Evolutionary conservation across 257 asterid species (phyloP), one percentile per base, ranked within the genome.

Genomic region (Datura wrightii): DNA sequence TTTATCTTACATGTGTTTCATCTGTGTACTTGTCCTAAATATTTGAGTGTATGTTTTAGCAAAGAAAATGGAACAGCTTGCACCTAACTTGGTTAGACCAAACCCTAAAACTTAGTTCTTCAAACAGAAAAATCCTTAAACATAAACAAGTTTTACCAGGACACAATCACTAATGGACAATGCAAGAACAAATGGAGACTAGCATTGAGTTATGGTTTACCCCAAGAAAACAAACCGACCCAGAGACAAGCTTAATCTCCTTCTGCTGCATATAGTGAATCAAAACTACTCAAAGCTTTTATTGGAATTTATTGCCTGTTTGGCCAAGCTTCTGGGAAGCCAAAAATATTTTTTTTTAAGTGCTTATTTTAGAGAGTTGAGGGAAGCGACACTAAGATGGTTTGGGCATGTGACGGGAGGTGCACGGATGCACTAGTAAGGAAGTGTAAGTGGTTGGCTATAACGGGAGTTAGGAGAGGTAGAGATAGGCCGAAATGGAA

Each of bases 1-100:
- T 24, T 34, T 74, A 50, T 50, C 41, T 50, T 5, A 24, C 60
- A 6, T 9, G 10, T 74, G 41, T 24, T 74, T 74, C 80, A 48
- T 74, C 80, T 74, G 60, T 8, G 15, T 48, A 74, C 56, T 72
- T 74, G 14, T 74, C 81, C 44, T 74, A 74, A 74, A 74, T 8
- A 13, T 24, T 24, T 19, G 50, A 74, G 60, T 74, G 44, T 24
- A 74, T 36, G 56, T 74, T 72, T 44, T 11, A 13, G 41, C 44
- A 2, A 74, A 24, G 60, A 24, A 74, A 48, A 24, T 46, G 81
- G 42, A 74, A 74, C 44, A 74, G 60, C 42, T n/a, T 24, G 60
- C 44, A 74, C 44, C 24, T 19, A 46, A 48, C 60, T 74, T 48
- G 48, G 81, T 74, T 24, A 11, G 59, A 74, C 81, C 44, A 74